Evolutionary conservation across 345 rosid species (phyloP).

Genomic region (Brassica carinata): DNA sequence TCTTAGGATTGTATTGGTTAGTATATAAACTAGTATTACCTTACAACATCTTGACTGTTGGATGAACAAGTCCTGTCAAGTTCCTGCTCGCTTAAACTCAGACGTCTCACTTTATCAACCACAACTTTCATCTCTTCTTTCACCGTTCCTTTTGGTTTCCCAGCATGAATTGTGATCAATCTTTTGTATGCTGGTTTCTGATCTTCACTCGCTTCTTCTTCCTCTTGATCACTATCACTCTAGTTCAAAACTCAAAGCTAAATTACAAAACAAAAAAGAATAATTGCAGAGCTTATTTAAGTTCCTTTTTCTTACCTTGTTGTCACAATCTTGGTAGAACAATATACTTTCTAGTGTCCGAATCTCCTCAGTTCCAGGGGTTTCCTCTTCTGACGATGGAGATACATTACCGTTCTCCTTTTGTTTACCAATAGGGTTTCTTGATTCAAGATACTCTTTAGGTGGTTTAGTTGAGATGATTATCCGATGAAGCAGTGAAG

Average conservation of each 20-base stretch:
- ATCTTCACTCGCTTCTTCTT: constrained; percentile 3
- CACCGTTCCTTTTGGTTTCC: neutral
- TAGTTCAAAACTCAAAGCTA: neutral
- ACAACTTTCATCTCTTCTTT: neutral
- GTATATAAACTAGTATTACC: neutral
- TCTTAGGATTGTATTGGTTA: neutral
- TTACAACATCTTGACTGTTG: neutral
- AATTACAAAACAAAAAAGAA: neutral
- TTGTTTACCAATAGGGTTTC: neutral
- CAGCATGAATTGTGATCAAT: neutral
- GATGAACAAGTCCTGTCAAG: constrained; percentile 2
- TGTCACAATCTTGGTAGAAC: neutral
- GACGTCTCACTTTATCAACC: neutral
- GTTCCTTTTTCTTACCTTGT: neutral
- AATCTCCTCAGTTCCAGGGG: neutral
- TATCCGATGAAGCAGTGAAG: constrained; percentile 2
- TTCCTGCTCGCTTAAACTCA: neutral
- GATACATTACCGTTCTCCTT: neutral
- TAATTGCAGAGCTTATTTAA: neutral
- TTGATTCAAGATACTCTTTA: constrained; percentile 1
- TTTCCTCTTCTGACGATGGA: neutral
- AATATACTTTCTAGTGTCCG: neutral
- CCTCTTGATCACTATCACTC: neutral
- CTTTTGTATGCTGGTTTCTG: neutral
- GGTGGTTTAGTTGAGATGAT: neutral